phyloP scores from a whole-genome alignment of 352 stramenopile species.

The Phytophthora aleatoria region DNA sequence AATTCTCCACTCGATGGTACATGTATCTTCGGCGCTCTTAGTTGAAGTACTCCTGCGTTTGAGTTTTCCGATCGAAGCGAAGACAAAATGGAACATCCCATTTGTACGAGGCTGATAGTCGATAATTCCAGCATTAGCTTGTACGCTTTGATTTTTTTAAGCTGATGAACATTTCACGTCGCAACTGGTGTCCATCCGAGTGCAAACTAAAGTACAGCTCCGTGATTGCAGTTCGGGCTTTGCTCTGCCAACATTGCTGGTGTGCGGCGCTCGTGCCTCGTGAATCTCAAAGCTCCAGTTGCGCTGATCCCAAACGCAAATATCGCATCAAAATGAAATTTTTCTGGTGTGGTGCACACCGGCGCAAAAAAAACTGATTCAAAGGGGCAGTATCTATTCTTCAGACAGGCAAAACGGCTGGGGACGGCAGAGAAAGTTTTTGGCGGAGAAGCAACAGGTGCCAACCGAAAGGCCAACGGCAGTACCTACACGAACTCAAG shows the following conservation, averaged over 20 bases:
- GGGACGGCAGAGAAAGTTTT: conserved; percentile 14
- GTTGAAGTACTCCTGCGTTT: too few relatives aligned
- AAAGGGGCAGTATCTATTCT: conserved; percentile 18
- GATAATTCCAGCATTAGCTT: too few relatives aligned
- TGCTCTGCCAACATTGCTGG: background rate
- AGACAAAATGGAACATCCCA: too few relatives aligned
- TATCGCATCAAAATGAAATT: background rate
- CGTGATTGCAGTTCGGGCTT: background rate
- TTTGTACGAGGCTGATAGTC: too few relatives aligned
- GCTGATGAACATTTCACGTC: background rate
- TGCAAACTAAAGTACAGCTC: background rate
- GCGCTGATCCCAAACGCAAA: conserved; percentile 1
- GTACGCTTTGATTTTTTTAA: too few relatives aligned
- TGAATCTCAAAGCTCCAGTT: background rate
- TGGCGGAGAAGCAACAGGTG: conserved; percentile 1
- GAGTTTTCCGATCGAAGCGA: too few relatives aligned
- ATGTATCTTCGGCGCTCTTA: too few relatives aligned
- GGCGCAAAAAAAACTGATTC: background rate
- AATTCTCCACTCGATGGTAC: background rate
- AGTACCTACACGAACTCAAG: conserved; percentile 1
- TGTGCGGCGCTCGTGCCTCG: background rate
- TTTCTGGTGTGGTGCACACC: background rate
- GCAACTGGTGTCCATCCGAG: background rate
- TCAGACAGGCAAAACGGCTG: conserved; percentile 8
- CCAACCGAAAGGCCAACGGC: background rate